Conservation (phyloP, 805 yeast genomes). For the Schwanniomyces sp. region DNA sequence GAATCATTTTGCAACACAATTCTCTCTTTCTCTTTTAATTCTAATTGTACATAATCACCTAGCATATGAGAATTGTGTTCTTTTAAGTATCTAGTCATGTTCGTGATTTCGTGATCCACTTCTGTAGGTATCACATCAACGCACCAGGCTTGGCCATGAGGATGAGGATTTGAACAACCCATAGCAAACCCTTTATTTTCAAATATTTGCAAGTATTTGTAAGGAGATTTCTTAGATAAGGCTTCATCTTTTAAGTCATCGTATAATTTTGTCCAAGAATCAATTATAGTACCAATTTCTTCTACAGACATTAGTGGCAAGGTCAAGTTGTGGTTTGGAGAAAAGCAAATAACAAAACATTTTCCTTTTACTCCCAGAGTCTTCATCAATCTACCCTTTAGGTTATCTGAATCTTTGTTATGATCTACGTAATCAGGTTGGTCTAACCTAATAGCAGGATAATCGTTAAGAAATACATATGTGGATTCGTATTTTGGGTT, state of each 20-base stretch:
- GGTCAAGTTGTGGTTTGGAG: slow-evolving; percentile 67
- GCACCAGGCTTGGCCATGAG: slow-evolving; percentile 84
- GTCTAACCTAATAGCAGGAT: slow-evolving; percentile 62
- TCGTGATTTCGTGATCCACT: slow-evolving; percentile 55
- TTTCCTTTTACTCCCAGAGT: slow-evolving; percentile 64
- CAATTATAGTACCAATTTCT: slow-evolving; percentile 50
- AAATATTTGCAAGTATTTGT: slow-evolving; percentile 65
- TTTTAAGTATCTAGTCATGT: slow-evolving; percentile 47
- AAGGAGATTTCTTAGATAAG: slow-evolving; percentile 42
- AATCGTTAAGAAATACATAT: slow-evolving; percentile 65
- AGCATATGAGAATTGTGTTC: slow-evolving; percentile 49
- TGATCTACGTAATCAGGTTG: slow-evolving; percentile 46
- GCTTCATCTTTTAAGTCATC: slow-evolving; percentile 37
- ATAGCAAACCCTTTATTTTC: slow-evolving; percentile 78
- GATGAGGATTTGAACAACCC: slow-evolving; percentile 84
- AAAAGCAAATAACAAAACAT: slow-evolving; percentile 71
- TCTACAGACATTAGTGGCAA: slow-evolving; percentile 56
- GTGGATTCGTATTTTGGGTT: slow-evolving; percentile 62
- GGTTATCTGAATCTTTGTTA: slow-evolving; percentile 12
- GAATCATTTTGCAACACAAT: slow-evolving; percentile 59
- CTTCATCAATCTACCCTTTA: slow-evolving; percentile 47
- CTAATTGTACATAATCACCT: slow-evolving; percentile 61
- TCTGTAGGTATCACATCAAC: slow-evolving; percentile 64
- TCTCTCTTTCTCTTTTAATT: slow-evolving; percentile 50
- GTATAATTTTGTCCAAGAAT: slow-evolving; percentile 61